Conservation (phyloP, 2,329 filamentous ascomycete species). For the Camillea tinctor region DNA sequence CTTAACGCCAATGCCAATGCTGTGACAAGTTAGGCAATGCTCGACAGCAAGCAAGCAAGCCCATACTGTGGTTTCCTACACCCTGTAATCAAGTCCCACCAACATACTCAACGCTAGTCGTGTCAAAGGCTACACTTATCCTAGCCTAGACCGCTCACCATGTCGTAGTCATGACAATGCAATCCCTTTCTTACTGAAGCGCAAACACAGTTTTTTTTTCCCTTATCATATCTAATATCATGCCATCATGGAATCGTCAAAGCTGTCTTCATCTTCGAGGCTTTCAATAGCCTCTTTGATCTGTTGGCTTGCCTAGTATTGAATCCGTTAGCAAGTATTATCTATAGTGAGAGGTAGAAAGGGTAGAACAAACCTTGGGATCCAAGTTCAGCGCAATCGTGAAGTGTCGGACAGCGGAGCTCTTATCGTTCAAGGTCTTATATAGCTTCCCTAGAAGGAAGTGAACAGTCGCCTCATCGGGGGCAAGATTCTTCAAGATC, state of each 20-base stretch:
- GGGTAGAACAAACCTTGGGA: slow-evolving; percentile 70
- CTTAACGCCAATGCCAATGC: slow-evolving; percentile 32
- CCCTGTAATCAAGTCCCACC: slow-evolving; percentile 6
- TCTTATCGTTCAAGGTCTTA: slow-evolving; percentile 69
- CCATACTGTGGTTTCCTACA: slow-evolving; percentile 8
- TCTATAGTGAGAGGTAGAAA: neutral
- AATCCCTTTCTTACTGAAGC: slow-evolving; percentile 7
- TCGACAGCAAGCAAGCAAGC: slow-evolving; percentile 18
- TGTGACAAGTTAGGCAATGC: slow-evolving; percentile 18
- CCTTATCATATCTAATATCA: slow-evolving; percentile 36
- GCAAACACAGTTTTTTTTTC: slow-evolving; percentile 7
- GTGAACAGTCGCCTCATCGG: slow-evolving; percentile 94
- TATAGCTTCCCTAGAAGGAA: slow-evolving; percentile 88
- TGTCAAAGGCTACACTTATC: slow-evolving; percentile 8
- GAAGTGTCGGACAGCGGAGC: slow-evolving; percentile 85
- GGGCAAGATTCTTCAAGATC: slow-evolving; percentile 85
- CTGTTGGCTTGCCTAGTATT: slow-evolving; percentile 75
- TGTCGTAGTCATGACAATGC: slow-evolving; percentile 10
- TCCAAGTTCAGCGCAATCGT: slow-evolving; percentile 94
- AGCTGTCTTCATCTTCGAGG: slow-evolving; percentile 75
- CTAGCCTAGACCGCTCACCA: slow-evolving; percentile 5
- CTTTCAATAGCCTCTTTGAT: slow-evolving; percentile 97
- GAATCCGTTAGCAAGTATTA: slow-evolving; percentile 23
- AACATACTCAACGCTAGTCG: slow-evolving; percentile 5
- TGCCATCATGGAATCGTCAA: slow-evolving; percentile 64